Conservation (phyloP, 2,329 filamentous ascomycete species). For the Cytospora leucostoma region DNA sequence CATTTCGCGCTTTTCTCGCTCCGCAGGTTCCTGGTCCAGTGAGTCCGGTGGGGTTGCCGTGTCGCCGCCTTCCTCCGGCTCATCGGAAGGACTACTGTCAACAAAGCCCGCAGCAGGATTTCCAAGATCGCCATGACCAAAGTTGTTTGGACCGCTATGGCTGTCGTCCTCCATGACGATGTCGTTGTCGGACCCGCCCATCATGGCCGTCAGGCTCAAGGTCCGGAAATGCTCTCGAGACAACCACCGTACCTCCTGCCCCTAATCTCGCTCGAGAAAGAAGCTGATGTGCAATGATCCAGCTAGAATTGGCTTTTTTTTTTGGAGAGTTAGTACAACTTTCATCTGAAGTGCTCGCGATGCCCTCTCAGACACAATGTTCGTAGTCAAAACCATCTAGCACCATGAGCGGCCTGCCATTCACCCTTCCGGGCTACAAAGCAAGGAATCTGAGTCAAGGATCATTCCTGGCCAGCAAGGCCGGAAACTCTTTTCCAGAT, state of each 20-base stretch:
- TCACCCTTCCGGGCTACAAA: background rate
- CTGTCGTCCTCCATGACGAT: slow-evolving; percentile 47
- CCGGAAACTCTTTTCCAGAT: background rate
- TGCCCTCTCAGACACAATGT: background rate
- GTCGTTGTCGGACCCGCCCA: slow-evolving; percentile 33
- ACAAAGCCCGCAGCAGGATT: slow-evolving; percentile 30
- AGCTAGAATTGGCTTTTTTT: background rate
- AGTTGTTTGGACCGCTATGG: slow-evolving; percentile 42
- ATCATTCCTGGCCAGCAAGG: too few species aligned
- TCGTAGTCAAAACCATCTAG: background rate
- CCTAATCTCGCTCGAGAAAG: background rate
- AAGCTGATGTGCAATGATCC: background rate
- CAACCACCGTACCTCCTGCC: slow-evolving; percentile 2
- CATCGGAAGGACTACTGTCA: slow-evolving; percentile 32
- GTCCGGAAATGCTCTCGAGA: slow-evolving; percentile 6
- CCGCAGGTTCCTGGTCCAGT: slow-evolving; percentile 26
- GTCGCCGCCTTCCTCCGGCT: slow-evolving; percentile 40
- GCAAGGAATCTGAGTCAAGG: background rate
- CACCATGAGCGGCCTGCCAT: background rate
- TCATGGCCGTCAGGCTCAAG: slow-evolving; percentile 25
- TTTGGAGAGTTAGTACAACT: background rate
- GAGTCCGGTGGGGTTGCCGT: slow-evolving; percentile 33
- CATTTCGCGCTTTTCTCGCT: slow-evolving; percentile 50
- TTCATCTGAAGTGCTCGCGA: background rate
- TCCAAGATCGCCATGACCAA: slow-evolving; percentile 41